phyloP scores from a whole-genome alignment of 306 rosid species.

The Prunus fruticosa region DNA sequence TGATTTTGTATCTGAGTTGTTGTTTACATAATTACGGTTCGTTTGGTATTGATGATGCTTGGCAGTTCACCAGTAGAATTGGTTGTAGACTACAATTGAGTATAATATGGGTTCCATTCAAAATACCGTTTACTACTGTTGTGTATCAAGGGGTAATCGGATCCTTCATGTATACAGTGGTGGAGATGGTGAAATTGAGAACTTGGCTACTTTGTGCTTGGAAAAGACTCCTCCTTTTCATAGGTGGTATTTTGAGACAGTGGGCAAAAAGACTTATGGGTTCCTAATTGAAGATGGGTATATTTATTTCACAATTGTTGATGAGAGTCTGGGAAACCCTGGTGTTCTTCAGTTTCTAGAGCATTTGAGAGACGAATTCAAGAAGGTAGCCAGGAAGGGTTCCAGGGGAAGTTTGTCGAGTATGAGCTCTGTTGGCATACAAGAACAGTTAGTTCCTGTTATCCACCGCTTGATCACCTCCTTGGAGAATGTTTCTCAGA shows the following conservation, averaged over 20 bases:
- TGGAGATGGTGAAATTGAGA: conserved; percentile 57
- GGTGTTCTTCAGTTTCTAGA: conserved; percentile 69
- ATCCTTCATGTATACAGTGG: conserved; percentile 53
- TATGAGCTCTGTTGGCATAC: conserved; percentile 45
- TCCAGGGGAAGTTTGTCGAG: conserved; percentile 62
- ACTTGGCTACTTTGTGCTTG: conserved; percentile 58
- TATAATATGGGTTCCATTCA: conserved; percentile 54
- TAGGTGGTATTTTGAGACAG: conserved; percentile 79
- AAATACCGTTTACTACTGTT: conserved; percentile 64
- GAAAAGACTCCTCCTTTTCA: conserved; percentile 72
- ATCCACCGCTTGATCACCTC: conserved; percentile 59
- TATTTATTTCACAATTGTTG: conserved; percentile 64
- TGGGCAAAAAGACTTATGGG: conserved; percentile 58
- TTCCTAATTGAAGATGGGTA: conserved; percentile 74
- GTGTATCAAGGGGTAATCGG: conserved; percentile 58
- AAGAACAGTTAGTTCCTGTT: conserved; percentile 72
- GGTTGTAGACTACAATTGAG: conserved; percentile 18
- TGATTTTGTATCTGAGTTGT: conserved; percentile 34
- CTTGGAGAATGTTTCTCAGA: conserved; percentile 61
- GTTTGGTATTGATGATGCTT: conserved; percentile 15
- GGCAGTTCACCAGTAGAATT: conserved; percentile 16
- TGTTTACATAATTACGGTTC: conserved; percentile 31
- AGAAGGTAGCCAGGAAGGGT: conserved; percentile 50
- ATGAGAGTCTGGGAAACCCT: conserved; percentile 50
- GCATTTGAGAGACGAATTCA: conserved; percentile 79